Conservation (phyloP, 2,329 filamentous ascomycete species). For the Trichoderma hamatum region DNA sequence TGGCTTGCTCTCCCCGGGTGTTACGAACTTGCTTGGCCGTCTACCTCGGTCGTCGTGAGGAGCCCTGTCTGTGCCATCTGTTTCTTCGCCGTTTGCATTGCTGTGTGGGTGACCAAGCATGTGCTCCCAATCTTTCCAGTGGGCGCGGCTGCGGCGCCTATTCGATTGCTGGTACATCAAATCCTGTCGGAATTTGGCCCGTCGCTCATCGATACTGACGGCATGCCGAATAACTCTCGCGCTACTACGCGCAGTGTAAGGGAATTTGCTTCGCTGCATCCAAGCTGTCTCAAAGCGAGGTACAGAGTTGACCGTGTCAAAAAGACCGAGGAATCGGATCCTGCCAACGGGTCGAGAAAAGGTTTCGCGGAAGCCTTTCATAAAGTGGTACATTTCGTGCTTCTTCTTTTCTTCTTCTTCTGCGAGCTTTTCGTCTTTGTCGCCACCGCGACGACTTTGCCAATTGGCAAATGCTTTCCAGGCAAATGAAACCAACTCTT, state of each 20-base stretch:
- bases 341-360: slow-evolving; percentile 75
- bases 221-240: slow-evolving; percentile 68
- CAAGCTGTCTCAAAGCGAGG: slow-evolving; percentile 74
- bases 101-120: slow-evolving; percentile 1
- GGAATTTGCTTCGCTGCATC: slow-evolving; percentile 80
- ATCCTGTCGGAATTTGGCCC: slow-evolving; percentile 73
- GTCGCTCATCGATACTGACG: slow-evolving; percentile 70
- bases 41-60: slow-evolving; percentile 12
- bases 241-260: slow-evolving; percentile 63
- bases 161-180: slow-evolving; percentile 59
- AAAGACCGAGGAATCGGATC: slow-evolving; percentile 76
- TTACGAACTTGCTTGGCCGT: slow-evolving; percentile 26
- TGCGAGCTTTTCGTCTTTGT: slow-evolving; percentile 48
- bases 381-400: slow-evolving; percentile 69
- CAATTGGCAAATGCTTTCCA: slow-evolving; percentile 81
- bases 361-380: slow-evolving; percentile 79
- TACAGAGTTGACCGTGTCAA: slow-evolving; percentile 81
- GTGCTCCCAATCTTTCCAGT: slow-evolving; percentile 14
- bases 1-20: slow-evolving; percentile 26
- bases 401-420: slow-evolving; percentile 37
- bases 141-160: slow-evolving; percentile 27
- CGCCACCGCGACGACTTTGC: slow-evolving; percentile 61
- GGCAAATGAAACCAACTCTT: slow-evolving; percentile 81
- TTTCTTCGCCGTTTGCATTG: not conserved
- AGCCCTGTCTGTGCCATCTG: not conserved